A percentile compares a stretch with the other conserved stretches of the same genome.
Conservation (phyloP, 1,284 basidiomycete genomes). For the Cryptococcus jaspeensis region DNA sequence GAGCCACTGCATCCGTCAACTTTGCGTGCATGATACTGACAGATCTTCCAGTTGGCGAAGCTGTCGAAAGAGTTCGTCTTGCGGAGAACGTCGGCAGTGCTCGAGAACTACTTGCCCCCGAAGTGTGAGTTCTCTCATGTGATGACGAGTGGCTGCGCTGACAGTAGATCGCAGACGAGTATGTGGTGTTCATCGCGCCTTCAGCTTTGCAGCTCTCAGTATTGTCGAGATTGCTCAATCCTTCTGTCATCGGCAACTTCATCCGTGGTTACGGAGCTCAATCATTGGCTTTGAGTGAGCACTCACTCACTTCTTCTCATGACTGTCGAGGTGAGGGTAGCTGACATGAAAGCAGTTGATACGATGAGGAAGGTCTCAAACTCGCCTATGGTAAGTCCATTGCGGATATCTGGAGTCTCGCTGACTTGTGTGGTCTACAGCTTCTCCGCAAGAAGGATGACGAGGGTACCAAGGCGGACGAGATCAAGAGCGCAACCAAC, state of each 20-base stretch:
- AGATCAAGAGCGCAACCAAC: slow-evolving; percentile 48
- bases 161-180: slow-evolving; percentile 71
- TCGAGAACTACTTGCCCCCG: slow-evolving; percentile 83
- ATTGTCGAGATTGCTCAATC: slow-evolving; percentile 70
- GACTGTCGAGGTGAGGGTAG: background rate
- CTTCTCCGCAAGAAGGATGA: slow-evolving; percentile 71
- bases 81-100: slow-evolving; percentile 76
- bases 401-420: background rate
- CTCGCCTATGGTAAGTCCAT: slow-evolving; percentile 65
- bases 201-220: slow-evolving; percentile 77
- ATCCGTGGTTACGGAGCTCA: slow-evolving; percentile 70
- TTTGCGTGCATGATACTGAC: background rate
- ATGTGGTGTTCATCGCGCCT: slow-evolving; percentile 85
- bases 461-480: slow-evolving; percentile 16
- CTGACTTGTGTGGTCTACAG: slow-evolving; percentile 18
- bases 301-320: background rate
- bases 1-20: slow-evolving; percentile 12
- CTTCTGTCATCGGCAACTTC: slow-evolving; percentile 62
- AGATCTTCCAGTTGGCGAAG: slow-evolving; percentile 62
- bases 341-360: slow-evolving; percentile 32
- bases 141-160: slow-evolving; percentile 7
- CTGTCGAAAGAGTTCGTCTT: slow-evolving; percentile 85
- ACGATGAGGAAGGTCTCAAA: slow-evolving; percentile 85
- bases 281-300: slow-evolving; percentile 75
- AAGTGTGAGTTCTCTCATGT: slow-evolving; percentile 63